phyloP scores from a whole-genome alignment of 441 rosid species.

The Codiaeum variegatum region DNA sequence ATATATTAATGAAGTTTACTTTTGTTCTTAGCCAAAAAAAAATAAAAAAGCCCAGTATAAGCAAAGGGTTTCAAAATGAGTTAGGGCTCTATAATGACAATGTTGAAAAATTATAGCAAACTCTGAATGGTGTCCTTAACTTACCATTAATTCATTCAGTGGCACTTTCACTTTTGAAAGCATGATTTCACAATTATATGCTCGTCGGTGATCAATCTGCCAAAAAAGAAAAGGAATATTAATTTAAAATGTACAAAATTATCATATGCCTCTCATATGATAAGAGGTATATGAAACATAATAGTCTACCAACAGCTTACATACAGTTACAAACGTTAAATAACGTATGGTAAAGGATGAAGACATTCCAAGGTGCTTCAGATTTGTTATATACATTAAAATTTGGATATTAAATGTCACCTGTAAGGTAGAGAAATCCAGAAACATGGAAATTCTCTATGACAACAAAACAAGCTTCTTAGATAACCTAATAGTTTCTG shows the following conservation, averaged over 20 bases:
- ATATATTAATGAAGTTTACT: too few species aligned
- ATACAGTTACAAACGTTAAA: neutral
- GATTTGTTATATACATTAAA: neutral
- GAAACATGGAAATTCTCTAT: neutral
- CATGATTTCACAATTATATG: conserved; percentile 97
- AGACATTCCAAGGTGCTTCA: neutral
- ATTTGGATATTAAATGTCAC: neutral
- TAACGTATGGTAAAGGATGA: neutral
- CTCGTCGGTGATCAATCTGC: conserved; percentile 92
- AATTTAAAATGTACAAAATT: neutral
- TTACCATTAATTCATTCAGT: conserved; percentile 77
- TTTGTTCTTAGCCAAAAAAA: too few species aligned
- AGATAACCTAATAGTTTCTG: neutral
- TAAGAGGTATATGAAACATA: neutral
- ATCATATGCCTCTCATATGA: neutral
- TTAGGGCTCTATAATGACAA: too few species aligned
- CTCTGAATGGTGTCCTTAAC: conserved; percentile 17
- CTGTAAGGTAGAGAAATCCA: neutral
- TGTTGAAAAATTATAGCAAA: conserved; percentile 5
- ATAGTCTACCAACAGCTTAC: neutral
- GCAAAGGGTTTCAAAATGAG: too few species aligned
- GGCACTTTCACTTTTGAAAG: conserved; percentile 96
- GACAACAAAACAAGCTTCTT: neutral
- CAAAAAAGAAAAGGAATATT: conserved; percentile 18
- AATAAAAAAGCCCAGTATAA: too few species aligned